A percentile compares a stretch with the other conserved stretches of the same genome.
Evolutionary conservation across 495 filamentous ascomycete species (phyloP).

Genomic region (Penicillium soppii): DNA sequence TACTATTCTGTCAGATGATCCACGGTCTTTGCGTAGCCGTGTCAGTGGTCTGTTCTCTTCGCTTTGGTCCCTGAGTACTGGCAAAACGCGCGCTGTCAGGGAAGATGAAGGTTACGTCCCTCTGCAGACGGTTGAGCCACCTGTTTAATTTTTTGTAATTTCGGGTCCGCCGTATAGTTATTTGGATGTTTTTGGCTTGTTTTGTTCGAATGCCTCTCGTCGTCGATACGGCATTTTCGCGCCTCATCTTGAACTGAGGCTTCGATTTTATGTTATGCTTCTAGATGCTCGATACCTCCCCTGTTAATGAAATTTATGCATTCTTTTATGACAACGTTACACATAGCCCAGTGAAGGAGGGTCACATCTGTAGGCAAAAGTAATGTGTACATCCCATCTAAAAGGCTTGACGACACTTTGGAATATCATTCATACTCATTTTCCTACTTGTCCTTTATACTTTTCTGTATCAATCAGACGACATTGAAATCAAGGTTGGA

Average conservation of each 20-base stretch:
- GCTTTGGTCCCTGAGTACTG: conserved; percentile 31
- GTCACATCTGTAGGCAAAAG: too few species aligned
- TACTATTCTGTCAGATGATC: conserved; percentile 20
- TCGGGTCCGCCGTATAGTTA: background rate
- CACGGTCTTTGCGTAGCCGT: conserved; percentile 19
- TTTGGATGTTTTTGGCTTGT: background rate
- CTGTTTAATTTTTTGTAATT: conserved; percentile 18
- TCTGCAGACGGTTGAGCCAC: conserved; percentile 43
- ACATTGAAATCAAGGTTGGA: too few species aligned
- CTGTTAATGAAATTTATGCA: background rate
- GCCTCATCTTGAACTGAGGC: background rate
- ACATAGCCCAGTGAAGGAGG: too few species aligned
- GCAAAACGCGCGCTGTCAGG: conserved; percentile 16
- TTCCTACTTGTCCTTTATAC: too few species aligned
- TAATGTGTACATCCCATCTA: too few species aligned
- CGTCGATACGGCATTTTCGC: background rate
- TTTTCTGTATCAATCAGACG: too few species aligned
- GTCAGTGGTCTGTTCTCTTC: conserved; percentile 14
- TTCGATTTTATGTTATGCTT: background rate
- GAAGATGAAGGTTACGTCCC: conserved; percentile 47
- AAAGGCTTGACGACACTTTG: too few species aligned
- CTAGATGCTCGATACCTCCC: conserved; percentile 19
- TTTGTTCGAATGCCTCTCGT: background rate
- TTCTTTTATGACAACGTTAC: background rate
- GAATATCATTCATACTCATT: too few species aligned